phyloP scores from a whole-genome alignment of 2,329 filamentous ascomycete species.

The Penicillium corylophilum region DNA sequence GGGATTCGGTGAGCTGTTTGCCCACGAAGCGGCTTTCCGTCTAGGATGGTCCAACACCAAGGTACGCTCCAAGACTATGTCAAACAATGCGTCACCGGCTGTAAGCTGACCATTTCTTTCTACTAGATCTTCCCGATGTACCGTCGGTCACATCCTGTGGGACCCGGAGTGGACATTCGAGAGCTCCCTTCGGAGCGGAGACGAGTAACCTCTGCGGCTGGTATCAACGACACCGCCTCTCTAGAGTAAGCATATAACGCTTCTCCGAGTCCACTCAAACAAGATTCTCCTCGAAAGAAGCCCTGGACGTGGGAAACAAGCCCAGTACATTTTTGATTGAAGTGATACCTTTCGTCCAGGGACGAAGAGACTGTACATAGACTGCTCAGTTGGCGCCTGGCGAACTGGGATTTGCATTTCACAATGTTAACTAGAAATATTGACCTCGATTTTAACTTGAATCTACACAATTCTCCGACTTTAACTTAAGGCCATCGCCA shows the following conservation, averaged over 20 bases:
- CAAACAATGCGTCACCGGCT: background rate
- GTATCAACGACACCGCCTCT: constrained; percentile 65
- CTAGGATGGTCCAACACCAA: constrained; percentile 93
- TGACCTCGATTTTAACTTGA: background rate
- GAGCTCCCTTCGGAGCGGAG: constrained; percentile 61
- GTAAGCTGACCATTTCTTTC: background rate
- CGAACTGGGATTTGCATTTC: constrained; percentile 23
- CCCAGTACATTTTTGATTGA: constrained; percentile 19
- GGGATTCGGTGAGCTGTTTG: constrained; percentile 94
- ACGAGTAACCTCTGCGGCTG: constrained; percentile 48
- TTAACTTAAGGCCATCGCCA: background rate
- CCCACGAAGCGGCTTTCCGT: constrained; percentile 90
- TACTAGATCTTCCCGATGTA: constrained; percentile 58
- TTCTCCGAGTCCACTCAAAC: background rate
- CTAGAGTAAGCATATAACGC: constrained; percentile 58
- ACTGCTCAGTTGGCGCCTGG: constrained; percentile 33
- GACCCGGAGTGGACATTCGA: constrained; percentile 78
- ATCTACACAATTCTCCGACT: background rate
- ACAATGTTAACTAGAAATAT: constrained; percentile 2
- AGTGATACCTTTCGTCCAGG: constrained; percentile 17
- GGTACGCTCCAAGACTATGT: constrained; percentile 54
- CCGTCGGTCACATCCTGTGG: constrained; percentile 65
- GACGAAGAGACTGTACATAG: constrained; percentile 35
- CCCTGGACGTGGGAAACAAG: constrained; percentile 16
- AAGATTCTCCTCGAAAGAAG: background rate